Percentiles rank a stretch among this genome's conserved stretches.
phyloP scores from a whole-genome alignment of 352 stramenopile genomes.

The Globisporangium radiosum region DNA sequence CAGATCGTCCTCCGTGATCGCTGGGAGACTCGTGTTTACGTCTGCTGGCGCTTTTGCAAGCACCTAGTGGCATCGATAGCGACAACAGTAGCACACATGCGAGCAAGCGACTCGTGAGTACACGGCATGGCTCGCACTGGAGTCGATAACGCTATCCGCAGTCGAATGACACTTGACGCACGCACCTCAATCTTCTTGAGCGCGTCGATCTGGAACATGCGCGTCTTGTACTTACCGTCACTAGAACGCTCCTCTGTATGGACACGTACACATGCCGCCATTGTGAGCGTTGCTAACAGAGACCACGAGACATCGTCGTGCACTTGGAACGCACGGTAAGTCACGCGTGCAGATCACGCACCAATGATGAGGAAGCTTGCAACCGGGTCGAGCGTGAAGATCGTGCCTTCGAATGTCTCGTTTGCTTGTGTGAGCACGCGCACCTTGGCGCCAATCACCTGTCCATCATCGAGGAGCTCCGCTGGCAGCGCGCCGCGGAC shows the following conservation, averaged over 20 bases:
- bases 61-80: constrained; percentile 17
- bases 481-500: constrained; percentile 24
- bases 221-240: constrained; percentile 63
- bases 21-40: constrained; percentile 34
- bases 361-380: constrained; percentile 78
- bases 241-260: constrained; percentile 42
- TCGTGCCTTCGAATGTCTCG: constrained; percentile 54
- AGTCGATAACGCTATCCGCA: too few species aligned
- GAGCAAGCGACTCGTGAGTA: neutral
- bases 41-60: constrained; percentile 43
- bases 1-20: constrained; percentile 66
- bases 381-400: constrained; percentile 76
- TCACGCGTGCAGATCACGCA: constrained; percentile 13
- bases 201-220: constrained; percentile 64
- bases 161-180: neutral
- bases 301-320: too few species aligned
- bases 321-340: too few species aligned
- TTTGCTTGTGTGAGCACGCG: constrained; percentile 44
- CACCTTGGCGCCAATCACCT: constrained; percentile 55
- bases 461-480: constrained; percentile 57
- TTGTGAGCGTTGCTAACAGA: too few species aligned
- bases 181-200: constrained; percentile 58
- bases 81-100: neutral
- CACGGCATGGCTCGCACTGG: neutral
- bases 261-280: neutral